phyloP scores from a whole-genome alignment of 2,329 filamentous ascomycete species.

The Cladosporium austrohemisphaericum region DNA sequence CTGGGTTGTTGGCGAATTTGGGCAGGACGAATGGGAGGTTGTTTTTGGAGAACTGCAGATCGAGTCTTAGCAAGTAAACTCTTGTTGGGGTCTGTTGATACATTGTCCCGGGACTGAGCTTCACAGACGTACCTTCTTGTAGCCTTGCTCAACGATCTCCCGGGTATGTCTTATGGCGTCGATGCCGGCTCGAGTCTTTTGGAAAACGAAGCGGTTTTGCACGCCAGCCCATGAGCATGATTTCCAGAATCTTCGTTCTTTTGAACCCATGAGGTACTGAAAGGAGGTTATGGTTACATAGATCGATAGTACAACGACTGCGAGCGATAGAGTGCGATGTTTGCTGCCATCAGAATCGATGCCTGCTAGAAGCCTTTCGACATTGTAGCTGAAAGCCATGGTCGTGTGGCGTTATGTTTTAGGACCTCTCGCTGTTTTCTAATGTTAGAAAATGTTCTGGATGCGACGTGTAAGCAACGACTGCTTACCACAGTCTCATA shows the following conservation, averaged over 20 bases:
- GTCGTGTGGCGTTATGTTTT: not conserved
- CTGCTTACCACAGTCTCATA: no score
- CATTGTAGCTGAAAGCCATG: no score
- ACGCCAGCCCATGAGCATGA: not conserved
- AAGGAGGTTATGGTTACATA: not conserved
- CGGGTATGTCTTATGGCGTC: conserved; percentile 18
- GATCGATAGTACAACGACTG: not conserved
- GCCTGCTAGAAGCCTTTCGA: not conserved
- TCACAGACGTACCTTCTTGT: conserved; percentile 17
- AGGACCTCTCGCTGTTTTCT: no score
- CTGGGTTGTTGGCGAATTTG: conserved; percentile 20
- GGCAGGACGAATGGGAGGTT: conserved; percentile 22
- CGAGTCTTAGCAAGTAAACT: no score
- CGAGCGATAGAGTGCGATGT: not conserved
- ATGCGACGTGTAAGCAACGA: no score
- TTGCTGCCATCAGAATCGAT: not conserved
- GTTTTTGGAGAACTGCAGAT: conserved; percentile 17
- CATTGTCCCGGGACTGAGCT: no score
- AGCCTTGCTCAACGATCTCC: conserved; percentile 18
- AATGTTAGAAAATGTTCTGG: no score
- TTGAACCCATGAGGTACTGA: not conserved
- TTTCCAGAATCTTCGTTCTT: not conserved
- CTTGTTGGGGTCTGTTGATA: no score
- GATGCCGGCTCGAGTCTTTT: conserved; percentile 15
- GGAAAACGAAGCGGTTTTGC: not conserved